A percentile compares a stretch with the other conserved stretches of the same genome.
These are phyloP conservation scores for Symbiotaphrina buchneri DNA, from an alignment of 495 filamentous ascomycete genomes.

Conservation along the genomic window DNA sequence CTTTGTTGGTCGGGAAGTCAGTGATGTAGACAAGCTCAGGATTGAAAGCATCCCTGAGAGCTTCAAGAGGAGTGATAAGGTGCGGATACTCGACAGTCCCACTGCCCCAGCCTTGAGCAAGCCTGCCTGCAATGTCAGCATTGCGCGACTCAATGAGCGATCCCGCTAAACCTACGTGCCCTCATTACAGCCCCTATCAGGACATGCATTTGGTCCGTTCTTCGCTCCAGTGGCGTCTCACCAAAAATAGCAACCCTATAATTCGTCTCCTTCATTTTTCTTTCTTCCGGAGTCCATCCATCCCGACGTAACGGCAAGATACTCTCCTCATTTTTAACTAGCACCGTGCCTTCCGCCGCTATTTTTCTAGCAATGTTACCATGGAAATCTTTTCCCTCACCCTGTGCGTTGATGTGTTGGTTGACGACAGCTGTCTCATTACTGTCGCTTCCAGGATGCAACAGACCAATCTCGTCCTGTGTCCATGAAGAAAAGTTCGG, in stretches of 20 bases:
- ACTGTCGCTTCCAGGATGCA: conserved; percentile 41
- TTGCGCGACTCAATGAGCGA: neutral
- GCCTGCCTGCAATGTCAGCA: conserved; percentile 2
- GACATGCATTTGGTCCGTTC: conserved; percentile 50
- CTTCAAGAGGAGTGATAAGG: conserved; percentile 45
- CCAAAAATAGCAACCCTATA: conserved; percentile 59
- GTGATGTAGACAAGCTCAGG: conserved; percentile 32
- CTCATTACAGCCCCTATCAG: conserved; percentile 57
- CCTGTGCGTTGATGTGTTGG: conserved; percentile 49
- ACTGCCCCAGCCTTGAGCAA: conserved; percentile 77
- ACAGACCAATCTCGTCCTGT: conserved; percentile 36
- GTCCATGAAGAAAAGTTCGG: conserved; percentile 93
- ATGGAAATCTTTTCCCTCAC: conserved; percentile 37
- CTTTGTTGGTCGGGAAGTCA: conserved; percentile 34
- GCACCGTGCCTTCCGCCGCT: conserved; percentile 64
- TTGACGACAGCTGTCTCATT: conserved; percentile 43
- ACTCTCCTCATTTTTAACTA: conserved; percentile 55
- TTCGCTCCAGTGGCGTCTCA: conserved; percentile 58
- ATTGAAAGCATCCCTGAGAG: conserved; percentile 37
- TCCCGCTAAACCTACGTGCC: conserved; percentile 26
- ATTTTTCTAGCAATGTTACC: conserved; percentile 43
- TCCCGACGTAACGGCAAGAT: conserved; percentile 37
- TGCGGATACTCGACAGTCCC: conserved; percentile 78
- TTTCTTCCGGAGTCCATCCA: conserved; percentile 17
- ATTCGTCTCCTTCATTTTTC: conserved; percentile 16